A percentile compares a stretch with the other conserved stretches of the same genome.
Conservation (phyloP, 192 early-diverging fungal species). For the Dimargaris cristalligena region DNA sequence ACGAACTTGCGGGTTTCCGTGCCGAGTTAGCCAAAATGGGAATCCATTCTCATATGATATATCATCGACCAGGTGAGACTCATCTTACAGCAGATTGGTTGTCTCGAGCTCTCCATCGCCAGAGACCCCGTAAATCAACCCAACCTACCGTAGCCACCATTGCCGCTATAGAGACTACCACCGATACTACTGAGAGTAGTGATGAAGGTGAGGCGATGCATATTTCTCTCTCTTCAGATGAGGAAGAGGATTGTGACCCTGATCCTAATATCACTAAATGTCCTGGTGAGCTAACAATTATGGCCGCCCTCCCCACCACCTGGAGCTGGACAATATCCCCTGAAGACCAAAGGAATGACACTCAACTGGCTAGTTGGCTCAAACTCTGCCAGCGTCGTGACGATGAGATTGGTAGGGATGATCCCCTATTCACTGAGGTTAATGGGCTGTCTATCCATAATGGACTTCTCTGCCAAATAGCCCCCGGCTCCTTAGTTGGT, state of each 20-base stretch:
- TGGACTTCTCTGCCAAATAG: background rate
- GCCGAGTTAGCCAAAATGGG: background rate
- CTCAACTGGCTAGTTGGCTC: background rate
- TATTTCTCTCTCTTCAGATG: background rate
- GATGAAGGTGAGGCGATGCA: too few relatives aligned
- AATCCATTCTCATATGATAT: background rate
- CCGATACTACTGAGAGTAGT: too few relatives aligned
- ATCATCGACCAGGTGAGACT: background rate
- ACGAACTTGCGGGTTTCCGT: background rate
- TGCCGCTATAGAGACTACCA: background rate
- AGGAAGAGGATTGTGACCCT: background rate
- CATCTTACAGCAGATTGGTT: conserved; percentile 7
- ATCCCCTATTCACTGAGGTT: conserved; percentile 1
- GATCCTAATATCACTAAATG: background rate
- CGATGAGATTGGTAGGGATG: background rate
- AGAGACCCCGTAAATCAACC: background rate
- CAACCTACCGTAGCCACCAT: background rate
- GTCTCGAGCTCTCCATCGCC: background rate
- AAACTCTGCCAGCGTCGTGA: background rate
- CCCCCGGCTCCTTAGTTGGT: background rate
- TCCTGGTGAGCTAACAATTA: background rate
- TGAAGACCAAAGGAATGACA: background rate
- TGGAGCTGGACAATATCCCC: background rate
- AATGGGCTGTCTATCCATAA: background rate
- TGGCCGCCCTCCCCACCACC: background rate